A percentile compares a stretch with the other conserved stretches of the same genome.
phyloP scores from a whole-genome alignment of 2,329 filamentous ascomycete species.

The Colletotrichum eleusines region DNA sequence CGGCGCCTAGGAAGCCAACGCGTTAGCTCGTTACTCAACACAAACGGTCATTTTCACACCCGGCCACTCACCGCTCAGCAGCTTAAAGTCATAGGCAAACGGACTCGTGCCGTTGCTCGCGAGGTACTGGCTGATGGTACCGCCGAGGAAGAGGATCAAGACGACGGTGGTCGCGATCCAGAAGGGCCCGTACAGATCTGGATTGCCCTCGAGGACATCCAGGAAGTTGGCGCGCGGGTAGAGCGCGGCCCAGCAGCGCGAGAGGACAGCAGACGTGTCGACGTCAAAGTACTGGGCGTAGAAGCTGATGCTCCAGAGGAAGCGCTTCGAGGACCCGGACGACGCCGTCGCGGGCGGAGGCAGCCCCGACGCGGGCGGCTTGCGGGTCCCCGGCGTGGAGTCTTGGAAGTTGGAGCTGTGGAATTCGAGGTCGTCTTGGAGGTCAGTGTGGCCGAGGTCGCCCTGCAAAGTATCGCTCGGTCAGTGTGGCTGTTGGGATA shows the following conservation, averaged over 20 bases:
- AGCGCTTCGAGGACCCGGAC: slow-evolving; percentile 75
- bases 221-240: slow-evolving; percentile 95
- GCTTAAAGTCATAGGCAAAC: slow-evolving; percentile 91
- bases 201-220: slow-evolving; percentile 95
- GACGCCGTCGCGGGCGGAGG: slow-evolving; percentile 69
- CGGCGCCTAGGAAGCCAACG: slow-evolving; percentile 70
- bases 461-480: slow-evolving; percentile 68
- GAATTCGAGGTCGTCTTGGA: slow-evolving; percentile 99
- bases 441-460: slow-evolving; percentile 96
- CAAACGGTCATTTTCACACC: neutral
- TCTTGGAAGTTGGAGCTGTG: slow-evolving; percentile 90
- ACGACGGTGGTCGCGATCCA: slow-evolving; percentile 99
- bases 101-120: slow-evolving; percentile 74
- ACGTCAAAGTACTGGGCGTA: slow-evolving; percentile 99
- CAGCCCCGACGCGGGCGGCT: slow-evolving; percentile 60
- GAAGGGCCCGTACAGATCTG: slow-evolving; percentile 95
- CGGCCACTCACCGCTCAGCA: slow-evolving; percentile 78
- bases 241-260: slow-evolving; percentile 88
- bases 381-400: slow-evolving; percentile 61
- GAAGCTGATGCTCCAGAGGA: slow-evolving; percentile 92
- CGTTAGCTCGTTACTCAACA: slow-evolving; percentile 4
- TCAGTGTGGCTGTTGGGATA: slow-evolving; percentile 13
- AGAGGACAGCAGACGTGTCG: slow-evolving; percentile 89
- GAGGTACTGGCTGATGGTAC: slow-evolving; percentile 93
- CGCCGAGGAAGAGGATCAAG: slow-evolving; percentile 93